Evolutionary conservation across 257 asterid genomes (phyloP).

Genomic region (Solanum rostratum): DNA sequence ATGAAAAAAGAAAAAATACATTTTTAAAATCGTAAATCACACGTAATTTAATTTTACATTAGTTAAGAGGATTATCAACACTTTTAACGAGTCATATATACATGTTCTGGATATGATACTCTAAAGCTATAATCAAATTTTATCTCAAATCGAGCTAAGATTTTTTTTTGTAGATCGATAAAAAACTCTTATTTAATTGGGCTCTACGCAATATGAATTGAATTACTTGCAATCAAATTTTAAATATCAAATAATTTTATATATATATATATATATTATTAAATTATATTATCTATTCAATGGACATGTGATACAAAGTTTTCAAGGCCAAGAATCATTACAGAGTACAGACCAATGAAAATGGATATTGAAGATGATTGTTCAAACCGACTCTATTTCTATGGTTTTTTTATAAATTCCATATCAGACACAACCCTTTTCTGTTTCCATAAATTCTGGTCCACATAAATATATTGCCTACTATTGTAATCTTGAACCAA

Average conservation of each 20-base stretch:
- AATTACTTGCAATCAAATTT: not conserved
- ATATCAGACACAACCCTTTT: not conserved
- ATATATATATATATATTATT: too few relatives aligned
- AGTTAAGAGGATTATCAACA: not conserved
- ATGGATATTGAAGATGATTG: not conserved
- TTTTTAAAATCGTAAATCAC: not conserved
- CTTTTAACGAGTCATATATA: not conserved
- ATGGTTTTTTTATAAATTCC: not conserved
- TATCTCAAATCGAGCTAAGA: not conserved
- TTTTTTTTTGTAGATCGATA: not conserved
- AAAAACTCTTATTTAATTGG: not conserved
- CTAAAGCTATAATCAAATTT: not conserved
- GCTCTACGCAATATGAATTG: not conserved
- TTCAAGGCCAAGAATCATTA: not conserved
- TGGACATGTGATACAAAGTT: not conserved
- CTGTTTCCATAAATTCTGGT: not conserved
- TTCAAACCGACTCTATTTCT: not conserved
- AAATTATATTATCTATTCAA: not conserved
- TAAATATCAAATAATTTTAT: not conserved
- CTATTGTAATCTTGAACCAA: not conserved
- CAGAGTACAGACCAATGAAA: not conserved
- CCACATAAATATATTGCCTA: not conserved
- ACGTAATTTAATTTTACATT: not conserved
- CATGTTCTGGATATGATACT: not conserved
- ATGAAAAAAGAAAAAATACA: too few relatives aligned